These are phyloP conservation scores for Mycosphaerella sp. DNA, from an alignment of 2,329 filamentous ascomycete species.

Conservation along the genomic window DNA sequence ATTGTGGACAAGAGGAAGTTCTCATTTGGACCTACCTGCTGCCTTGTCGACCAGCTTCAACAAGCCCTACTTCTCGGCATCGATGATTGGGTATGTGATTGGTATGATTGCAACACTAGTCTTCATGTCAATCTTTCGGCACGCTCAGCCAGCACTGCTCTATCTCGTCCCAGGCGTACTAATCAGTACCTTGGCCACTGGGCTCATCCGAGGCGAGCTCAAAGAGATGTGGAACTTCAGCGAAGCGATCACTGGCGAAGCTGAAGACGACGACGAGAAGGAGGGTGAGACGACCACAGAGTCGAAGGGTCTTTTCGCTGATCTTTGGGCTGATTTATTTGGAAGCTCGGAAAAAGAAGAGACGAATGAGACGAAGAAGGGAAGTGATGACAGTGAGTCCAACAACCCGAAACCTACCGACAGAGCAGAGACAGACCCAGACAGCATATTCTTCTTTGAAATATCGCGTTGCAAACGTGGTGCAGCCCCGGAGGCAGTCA, in stretches of 20 bases:
- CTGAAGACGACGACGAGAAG: conserved; percentile 20
- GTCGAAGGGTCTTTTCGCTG: conserved; percentile 10
- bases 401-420: background rate
- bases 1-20: conserved; percentile 60
- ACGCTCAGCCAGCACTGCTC: conserved; percentile 81
- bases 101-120: conserved; percentile 72
- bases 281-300: conserved; percentile 11
- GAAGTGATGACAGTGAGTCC: background rate
- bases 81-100: conserved; percentile 66
- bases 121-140: conserved; percentile 70
- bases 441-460: conserved; percentile 10
- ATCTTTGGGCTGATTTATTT: conserved; percentile 12
- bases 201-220: conserved; percentile 62
- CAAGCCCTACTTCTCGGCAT: conserved; percentile 79
- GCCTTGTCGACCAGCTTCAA: conserved; percentile 51
- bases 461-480: conserved; percentile 5
- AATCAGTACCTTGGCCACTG: conserved; percentile 67
- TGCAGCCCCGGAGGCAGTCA: background rate
- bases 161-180: conserved; percentile 89
- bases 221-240: conserved; percentile 73
- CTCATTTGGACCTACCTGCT: conserved; percentile 16
- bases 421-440: conserved; percentile 1
- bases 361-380: background rate
- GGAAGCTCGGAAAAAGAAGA: conserved; percentile 3
- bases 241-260: conserved; percentile 52